Percentiles rank a stretch among this genome's conserved stretches.
Evolutionary conservation across 148 eudicot genomes (phyloP).

Genomic region (Camellia japonica): DNA sequence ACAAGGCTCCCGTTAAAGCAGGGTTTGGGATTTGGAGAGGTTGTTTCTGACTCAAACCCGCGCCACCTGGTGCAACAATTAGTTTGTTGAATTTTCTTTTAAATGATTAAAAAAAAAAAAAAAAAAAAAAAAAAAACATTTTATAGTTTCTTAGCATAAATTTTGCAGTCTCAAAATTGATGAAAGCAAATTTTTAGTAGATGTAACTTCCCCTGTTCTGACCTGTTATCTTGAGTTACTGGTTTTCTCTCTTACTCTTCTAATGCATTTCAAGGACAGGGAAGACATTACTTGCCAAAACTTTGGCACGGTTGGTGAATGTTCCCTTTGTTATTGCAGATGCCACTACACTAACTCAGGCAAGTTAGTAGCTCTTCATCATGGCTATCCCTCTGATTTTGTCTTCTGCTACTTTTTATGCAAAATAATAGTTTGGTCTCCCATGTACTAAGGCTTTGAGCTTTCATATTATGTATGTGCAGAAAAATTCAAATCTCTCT

Average conservation of each 20-base stretch:
- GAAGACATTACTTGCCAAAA: conserved; percentile 95
- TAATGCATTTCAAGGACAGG: conserved; percentile 84
- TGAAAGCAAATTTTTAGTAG: background rate
- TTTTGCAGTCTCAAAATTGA: background rate
- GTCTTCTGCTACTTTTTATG: conserved; percentile 9
- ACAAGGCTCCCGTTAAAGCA: no score
- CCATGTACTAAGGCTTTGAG: background rate
- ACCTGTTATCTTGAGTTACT: background rate
- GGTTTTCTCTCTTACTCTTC: conserved; percentile 41
- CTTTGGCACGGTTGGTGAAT: conserved; percentile 87
- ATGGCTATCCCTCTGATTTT: background rate
- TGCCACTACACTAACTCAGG: conserved; percentile 99
- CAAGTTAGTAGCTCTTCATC: conserved; percentile 25
- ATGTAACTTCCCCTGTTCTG: conserved; percentile 2
- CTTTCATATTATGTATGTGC: background rate
- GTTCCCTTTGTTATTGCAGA: conserved; percentile 98
- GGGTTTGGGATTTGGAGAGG: no score
- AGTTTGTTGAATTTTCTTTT: background rate
- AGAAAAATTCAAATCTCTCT: background rate
- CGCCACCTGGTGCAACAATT: background rate
- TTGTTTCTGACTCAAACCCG: no score
- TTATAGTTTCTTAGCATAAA: background rate
- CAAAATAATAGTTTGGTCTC: background rate
- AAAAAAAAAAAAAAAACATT: background rate
- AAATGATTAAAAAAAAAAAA: background rate